Conservation (phyloP, 2,329 filamentous ascomycete species). For the Claviceps pusilla region DNA sequence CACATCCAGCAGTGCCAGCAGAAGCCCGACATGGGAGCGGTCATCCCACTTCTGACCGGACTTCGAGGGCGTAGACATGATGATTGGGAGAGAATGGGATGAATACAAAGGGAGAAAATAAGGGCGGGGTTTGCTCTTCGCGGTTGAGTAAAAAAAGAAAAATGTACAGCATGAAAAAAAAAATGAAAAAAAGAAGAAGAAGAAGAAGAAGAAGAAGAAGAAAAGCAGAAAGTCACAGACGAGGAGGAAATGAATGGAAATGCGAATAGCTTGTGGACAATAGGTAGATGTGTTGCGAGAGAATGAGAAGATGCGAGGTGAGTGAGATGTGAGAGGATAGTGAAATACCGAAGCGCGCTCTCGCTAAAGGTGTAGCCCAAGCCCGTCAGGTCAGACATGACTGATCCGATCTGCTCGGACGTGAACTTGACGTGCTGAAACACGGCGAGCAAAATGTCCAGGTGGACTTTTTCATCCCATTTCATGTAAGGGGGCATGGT, state of each 20-base stretch:
- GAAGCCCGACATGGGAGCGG: constrained; percentile 23
- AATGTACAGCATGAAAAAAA: background rate
- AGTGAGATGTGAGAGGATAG: background rate
- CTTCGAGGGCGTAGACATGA: background rate
- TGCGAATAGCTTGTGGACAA: background rate
- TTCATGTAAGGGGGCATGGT: constrained; percentile 15
- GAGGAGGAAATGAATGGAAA: background rate
- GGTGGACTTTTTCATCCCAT: constrained; percentile 28
- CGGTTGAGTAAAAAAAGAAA: background rate
- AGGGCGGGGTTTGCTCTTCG: background rate
- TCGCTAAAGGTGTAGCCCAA: constrained; percentile 27
- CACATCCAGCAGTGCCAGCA: constrained; percentile 22
- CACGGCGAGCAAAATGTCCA: constrained; percentile 28
- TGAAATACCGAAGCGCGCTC: constrained; percentile 25
- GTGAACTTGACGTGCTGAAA: constrained; percentile 22
- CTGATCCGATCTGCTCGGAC: constrained; percentile 17
- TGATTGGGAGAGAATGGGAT: background rate
- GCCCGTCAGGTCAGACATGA: constrained; percentile 22
- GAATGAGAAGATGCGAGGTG: background rate
- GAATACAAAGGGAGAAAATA: background rate
- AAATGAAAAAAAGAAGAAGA: too few species aligned
- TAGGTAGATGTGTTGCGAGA: background rate
- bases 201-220: too few species aligned
- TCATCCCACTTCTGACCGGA: constrained; percentile 16
- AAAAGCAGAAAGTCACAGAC: too few species aligned